Conservation (phyloP, 805 yeast species). For the Clavispora phyllophila region DNA sequence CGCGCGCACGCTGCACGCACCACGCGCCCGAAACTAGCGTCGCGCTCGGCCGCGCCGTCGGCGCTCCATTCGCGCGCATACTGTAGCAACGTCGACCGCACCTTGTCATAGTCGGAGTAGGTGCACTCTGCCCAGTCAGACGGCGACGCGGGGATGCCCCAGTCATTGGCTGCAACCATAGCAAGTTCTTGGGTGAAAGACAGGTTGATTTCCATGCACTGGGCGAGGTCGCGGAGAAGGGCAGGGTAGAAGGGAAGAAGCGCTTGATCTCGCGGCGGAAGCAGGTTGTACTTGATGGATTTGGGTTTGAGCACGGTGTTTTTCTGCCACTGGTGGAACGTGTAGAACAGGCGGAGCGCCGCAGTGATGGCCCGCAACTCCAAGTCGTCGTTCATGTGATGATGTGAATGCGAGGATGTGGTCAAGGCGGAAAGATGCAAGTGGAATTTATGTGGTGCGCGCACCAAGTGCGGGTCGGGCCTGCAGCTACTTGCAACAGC, state of each 20-base stretch:
- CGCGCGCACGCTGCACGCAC: conserved; percentile 26
- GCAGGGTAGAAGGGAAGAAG: conserved; percentile 48
- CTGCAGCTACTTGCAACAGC: too few species aligned
- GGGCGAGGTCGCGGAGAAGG: conserved; percentile 35
- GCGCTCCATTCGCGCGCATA: conserved; percentile 58
- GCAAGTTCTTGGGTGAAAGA: conserved; percentile 42
- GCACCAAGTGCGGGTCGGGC: too few species aligned
- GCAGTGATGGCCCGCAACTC: conserved; percentile 34
- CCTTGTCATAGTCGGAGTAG: conserved; percentile 49
- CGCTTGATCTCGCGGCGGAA: conserved; percentile 36
- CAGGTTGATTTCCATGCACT: conserved; percentile 42
- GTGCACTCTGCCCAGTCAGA: conserved; percentile 39
- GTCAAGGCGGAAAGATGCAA: too few species aligned
- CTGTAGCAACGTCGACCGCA: conserved; percentile 51
- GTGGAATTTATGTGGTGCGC: too few species aligned
- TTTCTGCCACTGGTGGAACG: conserved; percentile 29
- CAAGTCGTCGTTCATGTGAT: conserved; percentile 16
- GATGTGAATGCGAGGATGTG: too few species aligned
- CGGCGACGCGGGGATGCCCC: conserved; percentile 44
- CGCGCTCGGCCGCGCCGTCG: conserved; percentile 47
- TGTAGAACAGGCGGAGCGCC: conserved; percentile 31
- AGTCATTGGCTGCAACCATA: conserved; percentile 36
- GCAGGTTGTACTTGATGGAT: conserved; percentile 18
- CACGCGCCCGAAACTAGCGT: conserved; percentile 32
- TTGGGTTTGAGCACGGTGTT: conserved; percentile 32